Percentiles rank a stretch among this genome's conserved stretches.
phyloP scores from a whole-genome alignment of 2,329 filamentous ascomycete species.

The Pseudogymnoascus sp. region DNA sequence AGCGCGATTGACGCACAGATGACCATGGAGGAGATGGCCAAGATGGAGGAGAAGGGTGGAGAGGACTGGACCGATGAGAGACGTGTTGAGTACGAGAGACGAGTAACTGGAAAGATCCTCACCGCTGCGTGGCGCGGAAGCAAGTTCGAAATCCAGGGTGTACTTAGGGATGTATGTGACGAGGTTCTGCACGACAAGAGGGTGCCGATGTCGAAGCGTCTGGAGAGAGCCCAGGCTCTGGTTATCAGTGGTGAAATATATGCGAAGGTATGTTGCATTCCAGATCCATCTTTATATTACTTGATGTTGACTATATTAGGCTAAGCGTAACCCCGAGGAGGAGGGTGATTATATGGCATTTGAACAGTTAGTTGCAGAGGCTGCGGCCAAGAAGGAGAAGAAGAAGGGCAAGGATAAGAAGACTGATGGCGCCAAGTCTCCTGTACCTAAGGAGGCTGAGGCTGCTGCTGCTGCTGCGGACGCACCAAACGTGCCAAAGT shows the following conservation, averaged over 20 bases:
- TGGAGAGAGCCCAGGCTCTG: constrained; percentile 86
- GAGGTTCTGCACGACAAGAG: constrained; percentile 65
- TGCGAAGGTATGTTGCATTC: constrained; percentile 56
- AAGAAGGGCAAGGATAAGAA: constrained; percentile 50
- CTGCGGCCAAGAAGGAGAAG: constrained; percentile 86
- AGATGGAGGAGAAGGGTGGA: constrained; percentile 86
- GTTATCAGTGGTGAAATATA: constrained; percentile 86
- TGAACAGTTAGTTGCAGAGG: constrained; percentile 94
- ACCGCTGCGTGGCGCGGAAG: constrained; percentile 93
- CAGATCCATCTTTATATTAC: background rate
- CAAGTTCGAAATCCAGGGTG: constrained; percentile 97
- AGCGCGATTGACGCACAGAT: constrained; percentile 95
- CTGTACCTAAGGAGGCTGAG: constrained; percentile 19
- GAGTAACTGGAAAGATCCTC: constrained; percentile 95
- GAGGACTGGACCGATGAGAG: constrained; percentile 99
- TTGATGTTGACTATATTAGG: constrained; percentile 42
- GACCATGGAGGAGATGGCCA: constrained; percentile 98
- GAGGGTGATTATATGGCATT: constrained; percentile 99
- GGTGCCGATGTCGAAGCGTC: constrained; percentile 72
- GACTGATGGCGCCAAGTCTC: constrained; percentile 17
- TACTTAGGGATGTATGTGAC: constrained; percentile 91
- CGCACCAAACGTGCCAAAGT: constrained; percentile 33
- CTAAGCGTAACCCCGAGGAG: constrained; percentile 83
- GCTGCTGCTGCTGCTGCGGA: constrained; percentile 28
- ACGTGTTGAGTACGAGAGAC: constrained; percentile 89